phyloP scores from a whole-genome alignment of 768 basidiomycete species.

The Strobilomyces confusus region DNA sequence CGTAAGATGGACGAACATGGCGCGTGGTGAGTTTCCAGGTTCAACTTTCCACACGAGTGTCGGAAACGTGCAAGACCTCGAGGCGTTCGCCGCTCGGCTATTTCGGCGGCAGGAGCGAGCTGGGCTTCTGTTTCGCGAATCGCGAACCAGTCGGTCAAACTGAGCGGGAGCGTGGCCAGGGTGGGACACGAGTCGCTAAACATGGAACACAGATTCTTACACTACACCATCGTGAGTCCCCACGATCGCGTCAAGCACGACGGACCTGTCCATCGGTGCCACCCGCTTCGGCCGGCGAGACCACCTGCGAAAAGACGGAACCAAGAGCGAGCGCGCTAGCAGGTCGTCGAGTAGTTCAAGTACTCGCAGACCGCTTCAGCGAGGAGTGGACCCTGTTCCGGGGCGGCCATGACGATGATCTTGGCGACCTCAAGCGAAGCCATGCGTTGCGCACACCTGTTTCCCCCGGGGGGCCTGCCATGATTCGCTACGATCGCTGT shows the following conservation, averaged over 20 bases:
- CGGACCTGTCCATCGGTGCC: conserved; percentile 46
- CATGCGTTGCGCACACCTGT: conserved; percentile 37
- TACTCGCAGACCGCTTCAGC: conserved; percentile 38
- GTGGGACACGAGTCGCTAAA: conserved; percentile 34
- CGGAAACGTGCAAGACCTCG: conserved; percentile 46
- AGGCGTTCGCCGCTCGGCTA: conserved; percentile 41
- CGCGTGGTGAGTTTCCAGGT: not conserved
- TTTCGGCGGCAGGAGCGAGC: conserved; percentile 37
- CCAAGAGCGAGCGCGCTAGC: conserved; percentile 36
- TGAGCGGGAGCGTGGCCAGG: conserved; percentile 37
- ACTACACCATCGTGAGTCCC: not conserved
- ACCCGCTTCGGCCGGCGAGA: conserved; percentile 40
- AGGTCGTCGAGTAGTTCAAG: conserved; percentile 36
- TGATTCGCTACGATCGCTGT: conserved; percentile 32
- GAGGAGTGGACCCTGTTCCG: conserved; percentile 39
- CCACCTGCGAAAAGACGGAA: conserved; percentile 40
- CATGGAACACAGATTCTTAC: conserved; percentile 32
- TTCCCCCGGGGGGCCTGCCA: conserved; percentile 33
- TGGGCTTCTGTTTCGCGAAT: conserved; percentile 50
- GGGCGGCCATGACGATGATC: conserved; percentile 39
- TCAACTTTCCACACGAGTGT: conserved; percentile 40
- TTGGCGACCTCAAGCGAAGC: conserved; percentile 38
- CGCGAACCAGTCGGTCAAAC: conserved; percentile 44
- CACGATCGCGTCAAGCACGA: not conserved
- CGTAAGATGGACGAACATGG: conserved; percentile 41